Conservation (phyloP, 2,329 filamentous ascomycete genomes). For the Ceratocystis colombiana region DNA sequence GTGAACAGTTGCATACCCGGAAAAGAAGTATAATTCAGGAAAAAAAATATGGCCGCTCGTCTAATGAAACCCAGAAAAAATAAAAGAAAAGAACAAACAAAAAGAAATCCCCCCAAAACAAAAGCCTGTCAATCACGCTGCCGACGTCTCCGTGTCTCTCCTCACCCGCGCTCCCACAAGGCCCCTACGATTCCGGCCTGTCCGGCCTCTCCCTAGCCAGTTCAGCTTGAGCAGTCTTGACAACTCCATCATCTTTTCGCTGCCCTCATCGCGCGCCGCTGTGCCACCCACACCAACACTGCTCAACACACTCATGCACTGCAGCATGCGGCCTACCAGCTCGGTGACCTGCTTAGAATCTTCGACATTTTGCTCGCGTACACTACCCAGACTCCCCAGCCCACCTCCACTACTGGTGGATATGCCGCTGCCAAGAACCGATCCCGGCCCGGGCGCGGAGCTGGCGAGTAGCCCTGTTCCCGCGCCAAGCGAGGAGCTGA, state of each 20-base stretch:
- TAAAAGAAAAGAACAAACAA: neutral
- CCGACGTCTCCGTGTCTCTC: conserved; percentile 34
- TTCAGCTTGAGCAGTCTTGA: conserved; percentile 88
- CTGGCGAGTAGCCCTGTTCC: neutral
- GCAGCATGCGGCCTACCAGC: conserved; percentile 88
- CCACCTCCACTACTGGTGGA: neutral
- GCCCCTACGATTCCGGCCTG: conserved; percentile 76
- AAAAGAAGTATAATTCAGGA: neutral
- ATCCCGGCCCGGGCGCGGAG: neutral
- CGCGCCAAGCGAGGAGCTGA: conserved; percentile 28
- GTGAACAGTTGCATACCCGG: neutral
- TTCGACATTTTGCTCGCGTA: conserved; percentile 51
- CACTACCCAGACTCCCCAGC: conserved; percentile 29
- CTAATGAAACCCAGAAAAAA: neutral
- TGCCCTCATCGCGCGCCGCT: conserved; percentile 57
- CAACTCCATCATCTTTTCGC: conserved; percentile 70
- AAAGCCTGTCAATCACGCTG: neutral
- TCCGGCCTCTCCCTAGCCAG: conserved; percentile 84
- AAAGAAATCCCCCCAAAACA: neutral
- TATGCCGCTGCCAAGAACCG: conserved; percentile 22
- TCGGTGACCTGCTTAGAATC: conserved; percentile 77
- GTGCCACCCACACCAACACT: conserved; percentile 45
- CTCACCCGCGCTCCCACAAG: conserved; percentile 64
- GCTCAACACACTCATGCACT: conserved; percentile 86
- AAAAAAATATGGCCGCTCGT: neutral